These are phyloP conservation scores for Dalbergia cultrata DNA, from an alignment of 306 rosid genomes.

Conservation along the genomic window DNA sequence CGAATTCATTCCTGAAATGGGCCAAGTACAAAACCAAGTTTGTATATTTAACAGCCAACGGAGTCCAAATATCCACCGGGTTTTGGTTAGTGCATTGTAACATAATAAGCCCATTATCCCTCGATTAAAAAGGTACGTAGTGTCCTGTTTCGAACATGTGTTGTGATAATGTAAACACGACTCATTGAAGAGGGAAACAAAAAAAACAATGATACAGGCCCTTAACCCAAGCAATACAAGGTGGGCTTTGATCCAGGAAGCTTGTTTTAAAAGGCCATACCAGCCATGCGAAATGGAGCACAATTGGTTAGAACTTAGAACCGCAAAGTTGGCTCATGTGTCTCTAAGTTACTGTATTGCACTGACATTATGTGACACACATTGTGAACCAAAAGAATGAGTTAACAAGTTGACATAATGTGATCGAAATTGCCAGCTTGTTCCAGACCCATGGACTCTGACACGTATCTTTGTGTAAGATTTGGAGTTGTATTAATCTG, in stretches of 20 bases:
- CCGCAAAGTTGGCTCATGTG: background rate
- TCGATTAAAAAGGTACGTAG: too few relatives aligned
- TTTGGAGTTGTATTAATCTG: background rate
- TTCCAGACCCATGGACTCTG: constrained; percentile 38
- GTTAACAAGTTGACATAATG: constrained; percentile 10
- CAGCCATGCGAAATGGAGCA: too few relatives aligned
- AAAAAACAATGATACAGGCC: background rate
- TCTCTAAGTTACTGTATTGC: background rate
- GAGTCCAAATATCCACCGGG: too few relatives aligned
- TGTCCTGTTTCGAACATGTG: too few relatives aligned
- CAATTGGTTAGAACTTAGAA: too few relatives aligned
- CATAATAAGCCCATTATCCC: too few relatives aligned
- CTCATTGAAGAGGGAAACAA: too few relatives aligned
- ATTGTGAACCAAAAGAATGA: background rate
- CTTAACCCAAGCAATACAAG: background rate
- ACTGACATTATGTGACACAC: background rate
- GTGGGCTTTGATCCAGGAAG: background rate
- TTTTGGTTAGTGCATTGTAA: too few relatives aligned
- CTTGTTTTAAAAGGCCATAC: background rate
- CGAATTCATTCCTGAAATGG: background rate
- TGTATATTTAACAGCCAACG: too few relatives aligned
- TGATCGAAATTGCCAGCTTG: constrained; percentile 52
- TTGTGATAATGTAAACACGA: too few relatives aligned
- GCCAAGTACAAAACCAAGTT: background rate
- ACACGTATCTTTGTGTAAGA: constrained; percentile 23